Base-by-base conservation (phyloP, 164 flowering plant species). In the Vitis riparia region DNA sequence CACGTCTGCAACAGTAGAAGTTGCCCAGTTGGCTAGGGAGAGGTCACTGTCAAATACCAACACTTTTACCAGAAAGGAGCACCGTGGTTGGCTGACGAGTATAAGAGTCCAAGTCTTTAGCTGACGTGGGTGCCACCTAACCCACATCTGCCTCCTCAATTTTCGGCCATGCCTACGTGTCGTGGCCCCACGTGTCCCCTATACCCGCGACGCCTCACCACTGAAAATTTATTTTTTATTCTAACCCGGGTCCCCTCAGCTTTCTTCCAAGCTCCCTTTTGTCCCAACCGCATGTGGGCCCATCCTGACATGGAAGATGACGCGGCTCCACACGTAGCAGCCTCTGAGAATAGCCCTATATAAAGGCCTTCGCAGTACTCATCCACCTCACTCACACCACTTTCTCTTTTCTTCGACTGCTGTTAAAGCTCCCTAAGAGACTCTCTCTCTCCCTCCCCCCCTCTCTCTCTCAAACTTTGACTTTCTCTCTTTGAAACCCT, bases 11-110 rank as follows among this genome's bases (percentile, higher is more conserved):
- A 76, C 69, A 73, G 68, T 15, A 8, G 65, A 51, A 59, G 30
- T 11, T 75, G 82, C 77, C 81, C n/a, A 14, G 58, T 57, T 10
- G 69, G 85, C 81, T 83, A 84, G 83, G 81, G 56, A 56, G 51
- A 75, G 55, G 69, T 87, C 86, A 63, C 63, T 76, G 62, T 87
- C 91, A 62, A 51, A 50, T 55, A 49, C 87, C 82, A 76, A 76
- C 84, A 82, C 1, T 8, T 30, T 30, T 29, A 66, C 72, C 82
- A 55, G 61, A 71, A 71, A 65, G 27, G 49, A 23, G 70, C 64
- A 80, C 55, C 77, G 74, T 79, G 83, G 62, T 76, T 55, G 37
- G 65, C 51, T 72, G 70, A 76, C 68, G 78, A 63, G 66, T 61
- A 60, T 11, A 16, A 37, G 12, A 44, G 37, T 71, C 72, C 75